These are phyloP conservation scores for Vicia faba DNA, from an alignment of 306 rosid species.

Conservation along the genomic window DNA sequence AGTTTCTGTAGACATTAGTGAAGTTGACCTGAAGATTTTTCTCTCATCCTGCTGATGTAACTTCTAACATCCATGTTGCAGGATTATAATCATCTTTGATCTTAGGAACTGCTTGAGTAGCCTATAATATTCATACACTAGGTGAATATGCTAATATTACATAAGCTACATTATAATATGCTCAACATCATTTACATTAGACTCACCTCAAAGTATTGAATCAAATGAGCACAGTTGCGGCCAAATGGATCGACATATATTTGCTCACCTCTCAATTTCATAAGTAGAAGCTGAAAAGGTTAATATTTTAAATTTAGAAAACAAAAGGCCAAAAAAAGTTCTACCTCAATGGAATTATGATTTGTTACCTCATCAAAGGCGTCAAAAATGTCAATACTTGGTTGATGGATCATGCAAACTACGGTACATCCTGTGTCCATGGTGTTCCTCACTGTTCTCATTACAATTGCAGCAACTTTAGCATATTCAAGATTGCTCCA, in stretches of 20 bases:
- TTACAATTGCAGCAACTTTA: constrained; percentile 90
- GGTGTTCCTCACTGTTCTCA: constrained; percentile 93
- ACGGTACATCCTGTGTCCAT: constrained; percentile 92
- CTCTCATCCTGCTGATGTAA: constrained; percentile 73
- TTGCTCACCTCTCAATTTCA: constrained; percentile 83
- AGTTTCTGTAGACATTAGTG: constrained; percentile 47
- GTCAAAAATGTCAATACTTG: constrained; percentile 92
- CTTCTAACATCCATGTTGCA: constrained; percentile 93
- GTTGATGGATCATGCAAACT: constrained; percentile 96
- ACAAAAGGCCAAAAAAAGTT: constrained; percentile 1
- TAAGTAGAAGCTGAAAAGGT: constrained; percentile 64
- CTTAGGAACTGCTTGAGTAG: constrained; percentile 68
- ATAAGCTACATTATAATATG: background rate
- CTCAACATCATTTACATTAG: constrained; percentile 17
- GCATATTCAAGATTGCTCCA: constrained; percentile 87
- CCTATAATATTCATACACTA: constrained; percentile 43
- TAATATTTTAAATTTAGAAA: background rate
- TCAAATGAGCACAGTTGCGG: constrained; percentile 55
- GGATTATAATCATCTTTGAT: constrained; percentile 79
- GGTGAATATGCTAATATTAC: constrained; percentile 8
- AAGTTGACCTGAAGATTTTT: constrained; percentile 61
- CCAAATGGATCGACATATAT: constrained; percentile 79
- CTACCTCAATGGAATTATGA: background rate
- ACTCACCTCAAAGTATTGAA: constrained; percentile 76
- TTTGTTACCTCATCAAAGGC: constrained; percentile 84